Percentiles rank a stretch among this genome's conserved stretches.
Evolutionary conservation across 129 eudicot genomes (phyloP).

Genomic region (Flaveria ramosissima): DNA sequence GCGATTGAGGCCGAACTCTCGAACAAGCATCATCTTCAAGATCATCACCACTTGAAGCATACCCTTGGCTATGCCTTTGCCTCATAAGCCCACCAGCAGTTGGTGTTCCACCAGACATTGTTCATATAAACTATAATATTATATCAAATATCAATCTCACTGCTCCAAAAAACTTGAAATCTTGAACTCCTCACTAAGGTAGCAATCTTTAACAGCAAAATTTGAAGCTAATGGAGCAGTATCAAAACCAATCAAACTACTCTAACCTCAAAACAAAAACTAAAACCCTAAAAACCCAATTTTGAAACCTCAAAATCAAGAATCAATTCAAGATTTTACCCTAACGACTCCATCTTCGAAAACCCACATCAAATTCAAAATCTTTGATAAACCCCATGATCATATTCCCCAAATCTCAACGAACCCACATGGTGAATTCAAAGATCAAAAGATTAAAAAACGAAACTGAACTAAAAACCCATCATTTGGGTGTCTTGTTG

Average conservation of each 20-base stretch:
- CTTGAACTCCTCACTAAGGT: neutral
- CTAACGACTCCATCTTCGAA: slow-evolving; percentile 40
- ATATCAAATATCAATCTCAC: slow-evolving; percentile 11
- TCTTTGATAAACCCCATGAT: slow-evolving; percentile 32
- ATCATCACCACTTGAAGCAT: slow-evolving; percentile 87
- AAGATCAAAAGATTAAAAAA: slow-evolving; percentile 10
- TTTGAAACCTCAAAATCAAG: slow-evolving; percentile 5
- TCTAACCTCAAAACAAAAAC: neutral
- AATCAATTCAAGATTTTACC: slow-evolving; percentile 31
- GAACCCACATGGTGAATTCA: slow-evolving; percentile 40
- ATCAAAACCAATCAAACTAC: neutral
- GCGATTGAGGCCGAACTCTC: slow-evolving; percentile 41
- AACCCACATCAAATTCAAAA: slow-evolving; percentile 38
- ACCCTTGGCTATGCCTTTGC: slow-evolving; percentile 86
- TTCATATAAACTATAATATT: neutral
- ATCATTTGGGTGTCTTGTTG: slow-evolving; percentile 33
- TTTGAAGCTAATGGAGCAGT: slow-evolving; percentile 28
- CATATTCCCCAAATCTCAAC: slow-evolving; percentile 25
- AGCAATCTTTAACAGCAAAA: neutral
- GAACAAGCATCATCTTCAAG: slow-evolving; percentile 97
- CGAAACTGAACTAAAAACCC: slow-evolving; percentile 14
- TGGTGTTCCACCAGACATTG: slow-evolving; percentile 91
- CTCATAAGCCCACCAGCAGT: slow-evolving; percentile 71
- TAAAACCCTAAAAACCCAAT: slow-evolving; percentile 25
- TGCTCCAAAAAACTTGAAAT: slow-evolving; percentile 18